A percentile compares a stretch with the other conserved stretches of the same genome.
phyloP scores from a whole-genome alignment of 1,284 basidiomycete species.

The Agroathelia rolfsii region DNA sequence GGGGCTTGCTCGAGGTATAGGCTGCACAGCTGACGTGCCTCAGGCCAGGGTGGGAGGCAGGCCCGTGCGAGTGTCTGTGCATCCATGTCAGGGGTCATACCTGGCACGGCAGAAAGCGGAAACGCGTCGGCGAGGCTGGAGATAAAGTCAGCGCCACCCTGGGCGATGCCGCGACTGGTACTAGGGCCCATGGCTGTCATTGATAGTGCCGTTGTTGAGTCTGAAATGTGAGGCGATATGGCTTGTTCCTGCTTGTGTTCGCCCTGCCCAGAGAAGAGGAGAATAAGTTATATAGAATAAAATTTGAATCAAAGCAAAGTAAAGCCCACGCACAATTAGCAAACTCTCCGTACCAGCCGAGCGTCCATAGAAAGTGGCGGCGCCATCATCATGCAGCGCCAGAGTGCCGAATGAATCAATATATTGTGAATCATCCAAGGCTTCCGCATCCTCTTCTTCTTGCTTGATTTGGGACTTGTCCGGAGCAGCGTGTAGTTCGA shows the following conservation, averaged over 20 bases:
- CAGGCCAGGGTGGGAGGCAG: constrained; percentile 48
- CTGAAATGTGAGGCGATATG: constrained; percentile 1
- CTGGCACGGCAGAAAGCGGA: constrained; percentile 32
- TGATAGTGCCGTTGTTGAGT: neutral
- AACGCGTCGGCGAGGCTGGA: constrained; percentile 40
- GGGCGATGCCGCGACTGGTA: constrained; percentile 10
- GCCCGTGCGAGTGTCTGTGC: constrained; percentile 34
- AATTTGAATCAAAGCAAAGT: constrained; percentile 1
- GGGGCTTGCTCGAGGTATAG: constrained; percentile 64
- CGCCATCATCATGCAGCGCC: constrained; percentile 53
- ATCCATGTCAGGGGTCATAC: constrained; percentile 22
- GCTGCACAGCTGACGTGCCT: constrained; percentile 43
- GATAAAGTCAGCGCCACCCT: constrained; percentile 22
- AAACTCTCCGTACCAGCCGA: constrained; percentile 57
- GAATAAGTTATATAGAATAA: constrained; percentile 4
- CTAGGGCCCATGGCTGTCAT: no score
- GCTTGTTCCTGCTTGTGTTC: constrained; percentile 14
- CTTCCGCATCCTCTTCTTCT: constrained; percentile 29
- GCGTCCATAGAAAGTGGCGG: constrained; percentile 53
- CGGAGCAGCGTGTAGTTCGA: constrained; percentile 47
- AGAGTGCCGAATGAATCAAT: constrained; percentile 56
- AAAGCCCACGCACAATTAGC: constrained; percentile 29
- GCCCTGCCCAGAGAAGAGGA: constrained; percentile 13
- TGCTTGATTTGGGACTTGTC: constrained; percentile 12
- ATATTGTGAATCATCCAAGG: constrained; percentile 32